Conservation (phyloP, 257 asterid genomes). For the Gynochthodes officinalis region DNA sequence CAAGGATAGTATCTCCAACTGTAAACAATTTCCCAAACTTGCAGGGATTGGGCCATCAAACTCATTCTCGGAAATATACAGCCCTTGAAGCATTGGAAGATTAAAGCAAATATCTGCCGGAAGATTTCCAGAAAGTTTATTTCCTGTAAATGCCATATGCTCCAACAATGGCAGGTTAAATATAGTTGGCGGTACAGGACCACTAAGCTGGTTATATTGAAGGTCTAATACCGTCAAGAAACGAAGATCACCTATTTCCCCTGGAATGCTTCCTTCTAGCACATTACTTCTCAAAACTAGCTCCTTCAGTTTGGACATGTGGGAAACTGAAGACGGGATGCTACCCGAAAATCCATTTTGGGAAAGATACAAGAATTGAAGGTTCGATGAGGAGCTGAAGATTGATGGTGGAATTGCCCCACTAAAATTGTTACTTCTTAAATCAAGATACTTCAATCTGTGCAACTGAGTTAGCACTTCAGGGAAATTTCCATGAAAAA, state of each 20-base stretch:
- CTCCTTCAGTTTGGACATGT: conserved; percentile 9
- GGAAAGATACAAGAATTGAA: not conserved
- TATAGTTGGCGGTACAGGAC: conserved; percentile 13
- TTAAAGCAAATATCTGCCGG: conserved; percentile 9
- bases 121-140: conserved; percentile 14
- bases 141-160: not conserved
- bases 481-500: conserved; percentile 23
- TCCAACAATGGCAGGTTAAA: conserved; percentile 18
- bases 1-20: conserved; percentile 9
- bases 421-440: conserved; percentile 12
- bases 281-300: not conserved
- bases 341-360: conserved; percentile 2
- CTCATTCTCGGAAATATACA: conserved; percentile 6
- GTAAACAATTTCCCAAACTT: conserved; percentile 21
- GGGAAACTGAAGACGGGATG: conserved; percentile 18
- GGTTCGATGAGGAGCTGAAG: conserved; percentile 8
- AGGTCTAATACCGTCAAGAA: conserved; percentile 6
- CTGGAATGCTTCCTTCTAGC: conserved; percentile 18
- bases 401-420: conserved; percentile 22
- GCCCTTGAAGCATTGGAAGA: conserved; percentile 19
- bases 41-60: conserved; percentile 25
- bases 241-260: conserved; percentile 21
- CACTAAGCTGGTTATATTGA: conserved; percentile 10
- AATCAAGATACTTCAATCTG: conserved; percentile 5
- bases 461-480: not conserved